Percentiles rank a stretch among this genome's conserved stretches.
These are phyloP conservation scores for Boechera stricta DNA, from an alignment of 345 rosid species.

Conservation along the genomic window DNA sequence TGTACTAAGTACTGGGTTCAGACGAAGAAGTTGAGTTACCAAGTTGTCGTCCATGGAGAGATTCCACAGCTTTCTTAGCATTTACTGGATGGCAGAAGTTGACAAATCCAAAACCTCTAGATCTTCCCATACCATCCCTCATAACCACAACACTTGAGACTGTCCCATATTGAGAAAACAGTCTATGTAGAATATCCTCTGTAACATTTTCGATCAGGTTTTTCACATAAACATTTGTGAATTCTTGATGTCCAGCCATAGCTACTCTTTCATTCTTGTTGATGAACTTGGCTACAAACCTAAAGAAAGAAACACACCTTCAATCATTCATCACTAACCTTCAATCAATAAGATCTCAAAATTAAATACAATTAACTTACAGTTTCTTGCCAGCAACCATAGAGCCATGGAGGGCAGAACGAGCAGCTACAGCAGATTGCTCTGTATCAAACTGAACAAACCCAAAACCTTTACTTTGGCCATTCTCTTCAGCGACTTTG, in stretches of 20 bases:
- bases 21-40: conserved; percentile 37
- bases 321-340: conserved; percentile 35
- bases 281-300: conserved; percentile 66
- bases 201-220: conserved; percentile 54
- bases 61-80: conserved; percentile 63
- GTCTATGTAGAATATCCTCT: conserved; percentile 54
- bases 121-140: conserved; percentile 60
- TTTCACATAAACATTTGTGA: conserved; percentile 69
- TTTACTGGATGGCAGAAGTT: conserved; percentile 59
- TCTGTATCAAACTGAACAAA: conserved; percentile 78
- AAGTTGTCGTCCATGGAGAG: conserved; percentile 49
- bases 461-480: conserved; percentile 69
- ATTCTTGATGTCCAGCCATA: conserved; percentile 43
- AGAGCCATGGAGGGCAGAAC: conserved; percentile 58
- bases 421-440: conserved; percentile 68
- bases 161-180: conserved; percentile 65
- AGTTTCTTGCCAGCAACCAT: conserved; percentile 62
- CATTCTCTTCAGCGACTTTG: conserved; percentile 71
- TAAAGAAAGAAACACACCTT: conserved; percentile 39
- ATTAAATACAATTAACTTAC: conserved; percentile 43
- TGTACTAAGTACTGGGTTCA: conserved; percentile 8
- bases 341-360: background rate
- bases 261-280: conserved; percentile 57
- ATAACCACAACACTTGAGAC: conserved; percentile 60
- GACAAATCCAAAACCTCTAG: conserved; percentile 82